Base-by-base conservation (phyloP, 768 basidiomycete species). In the Agrocybe pediades region DNA sequence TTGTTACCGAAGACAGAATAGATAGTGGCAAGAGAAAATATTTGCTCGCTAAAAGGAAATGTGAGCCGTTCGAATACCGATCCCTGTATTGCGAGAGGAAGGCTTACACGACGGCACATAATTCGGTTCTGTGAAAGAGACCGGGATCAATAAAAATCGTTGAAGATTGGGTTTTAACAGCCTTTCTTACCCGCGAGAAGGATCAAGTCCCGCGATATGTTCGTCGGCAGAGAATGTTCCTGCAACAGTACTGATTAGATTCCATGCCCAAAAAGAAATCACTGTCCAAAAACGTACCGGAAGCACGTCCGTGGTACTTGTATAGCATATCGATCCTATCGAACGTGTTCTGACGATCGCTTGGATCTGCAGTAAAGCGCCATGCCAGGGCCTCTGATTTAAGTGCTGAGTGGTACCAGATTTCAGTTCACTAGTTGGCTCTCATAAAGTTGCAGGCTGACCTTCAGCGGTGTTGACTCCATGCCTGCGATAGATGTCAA, bases 191-290 rank as follows among this genome's bases (percentile, higher is more conserved):
- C 75, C 75, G 36, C 75, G 65, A 21, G 74, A 74, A 24, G 75
- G 75, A 54, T 74, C 62, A n/a, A 75, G 64, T 8, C 74, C 74
- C 11, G 72, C 72, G 19, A 70, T 63, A 55, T 77, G 75, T 45
- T 75, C 75, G 53, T 77, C 74, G 0, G 73, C 73, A 42, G 73
- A 64, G 49, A 74, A 77, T 0, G 75, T 77, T 13, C 75, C 74
- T 68, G 70, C 3, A 13, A 11, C 11, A 19, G 16, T 7, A 26
- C 26, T 15, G 6, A 36, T n/a, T 48, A 33, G 21, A 19, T 23
- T n/a, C 11, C 17, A 17, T 41, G 16, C 13, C 11, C 11, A 6
- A 20, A 15, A 19, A 20, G 13, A 9, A 13, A 46, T 29, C 6
- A 8, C 1, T 17, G 1, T 33, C 15, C n/a, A n/a, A n/a, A 20